A percentile compares a stretch with the other conserved stretches of the same genome.
Conservation (phyloP, 306 rosid genomes). For the Mimosa bimucronata region DNA sequence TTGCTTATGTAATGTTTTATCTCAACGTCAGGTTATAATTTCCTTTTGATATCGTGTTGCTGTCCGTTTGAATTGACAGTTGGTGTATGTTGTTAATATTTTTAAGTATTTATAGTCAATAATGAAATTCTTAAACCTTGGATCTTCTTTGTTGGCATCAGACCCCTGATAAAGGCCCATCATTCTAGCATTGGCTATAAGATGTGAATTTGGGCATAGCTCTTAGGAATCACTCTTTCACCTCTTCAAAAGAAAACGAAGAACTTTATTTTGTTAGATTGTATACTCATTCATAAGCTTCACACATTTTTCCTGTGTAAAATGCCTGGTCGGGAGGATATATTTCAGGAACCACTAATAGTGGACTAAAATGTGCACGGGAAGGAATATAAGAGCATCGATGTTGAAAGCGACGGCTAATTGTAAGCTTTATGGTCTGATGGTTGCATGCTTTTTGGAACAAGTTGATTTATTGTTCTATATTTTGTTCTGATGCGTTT, state of each 20-base stretch:
- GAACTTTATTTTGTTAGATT: neutral
- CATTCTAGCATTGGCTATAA: too few species aligned
- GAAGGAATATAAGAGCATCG: neutral
- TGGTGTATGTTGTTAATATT: neutral
- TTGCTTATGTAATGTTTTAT: neutral
- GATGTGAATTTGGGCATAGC: neutral
- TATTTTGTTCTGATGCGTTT: neutral
- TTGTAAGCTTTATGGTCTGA: constrained; percentile 9
- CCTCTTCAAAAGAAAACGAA: neutral
- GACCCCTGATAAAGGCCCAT: too few species aligned
- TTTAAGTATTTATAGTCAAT: too few species aligned
- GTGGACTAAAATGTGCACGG: constrained; percentile 35
- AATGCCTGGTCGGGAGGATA: constrained; percentile 90
- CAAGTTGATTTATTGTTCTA: constrained; percentile 24
- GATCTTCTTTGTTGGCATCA: too few species aligned
- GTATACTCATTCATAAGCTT: neutral
- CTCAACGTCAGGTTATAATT: too few species aligned
- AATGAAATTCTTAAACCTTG: too few species aligned
- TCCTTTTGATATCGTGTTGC: too few species aligned
- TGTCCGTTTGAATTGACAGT: too few species aligned
- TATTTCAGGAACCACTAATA: constrained; percentile 79
- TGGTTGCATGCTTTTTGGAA: neutral
- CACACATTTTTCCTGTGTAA: neutral
- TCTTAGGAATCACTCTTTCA: neutral
- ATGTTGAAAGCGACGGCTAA: constrained; percentile 19